phyloP scores from a whole-genome alignment of 2,329 filamentous ascomycete species.

The Aspergillus aculeatus region DNA sequence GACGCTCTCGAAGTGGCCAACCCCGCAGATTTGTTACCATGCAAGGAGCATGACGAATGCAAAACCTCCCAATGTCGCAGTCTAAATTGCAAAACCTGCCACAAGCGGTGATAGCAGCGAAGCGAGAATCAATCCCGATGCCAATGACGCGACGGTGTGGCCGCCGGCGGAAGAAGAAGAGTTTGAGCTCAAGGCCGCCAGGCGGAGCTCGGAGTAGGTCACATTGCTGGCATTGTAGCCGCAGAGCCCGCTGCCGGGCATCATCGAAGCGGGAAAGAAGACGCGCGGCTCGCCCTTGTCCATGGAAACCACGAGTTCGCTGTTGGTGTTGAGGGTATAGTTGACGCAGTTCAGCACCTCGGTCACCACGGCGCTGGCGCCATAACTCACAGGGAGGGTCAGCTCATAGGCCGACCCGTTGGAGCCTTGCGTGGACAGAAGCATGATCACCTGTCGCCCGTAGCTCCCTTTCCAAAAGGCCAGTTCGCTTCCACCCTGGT shows the following conservation, averaged over 20 bases:
- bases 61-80: too few relatives aligned
- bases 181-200: not conserved
- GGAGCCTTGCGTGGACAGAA: conserved; percentile 45
- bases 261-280: conserved; percentile 24
- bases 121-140: too few relatives aligned
- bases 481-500: conserved; percentile 42
- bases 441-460: conserved; percentile 42
- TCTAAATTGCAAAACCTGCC: too few relatives aligned
- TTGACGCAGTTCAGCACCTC: conserved; percentile 29
- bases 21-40: too few relatives aligned
- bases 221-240: not conserved
- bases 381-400: conserved; percentile 28
- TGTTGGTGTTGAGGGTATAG: conserved; percentile 1
- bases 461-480: conserved; percentile 49
- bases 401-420: conserved; percentile 29
- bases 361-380: conserved; percentile 24
- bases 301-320: conserved; percentile 23
- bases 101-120: too few relatives aligned
- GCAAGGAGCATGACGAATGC: too few relatives aligned
- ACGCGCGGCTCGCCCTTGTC: conserved; percentile 28
- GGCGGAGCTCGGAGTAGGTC: not conserved
- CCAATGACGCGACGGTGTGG: not conserved
- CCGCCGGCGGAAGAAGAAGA: not conserved
- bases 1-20: too few relatives aligned
- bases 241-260: conserved; percentile 23